A percentile compares a stretch with the other conserved stretches of the same genome.
phyloP scores from a whole-genome alignment of 139 green algal genomes.

The Nannochloris sp. region DNA sequence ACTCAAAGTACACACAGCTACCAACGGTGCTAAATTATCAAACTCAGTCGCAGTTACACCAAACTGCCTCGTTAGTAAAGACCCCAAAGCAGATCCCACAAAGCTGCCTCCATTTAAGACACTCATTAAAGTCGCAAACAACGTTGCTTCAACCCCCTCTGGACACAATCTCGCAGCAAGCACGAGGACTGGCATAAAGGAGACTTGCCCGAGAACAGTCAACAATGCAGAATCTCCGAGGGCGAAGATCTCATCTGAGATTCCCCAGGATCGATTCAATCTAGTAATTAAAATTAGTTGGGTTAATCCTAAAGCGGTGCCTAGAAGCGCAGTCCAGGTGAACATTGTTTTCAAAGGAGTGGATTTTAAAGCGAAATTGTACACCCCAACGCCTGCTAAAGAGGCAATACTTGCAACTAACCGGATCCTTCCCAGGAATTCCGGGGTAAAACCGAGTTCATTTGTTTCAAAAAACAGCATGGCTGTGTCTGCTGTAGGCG shows the following conservation, averaged over 20 bases:
- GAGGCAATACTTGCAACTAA: slow-evolving; percentile 69
- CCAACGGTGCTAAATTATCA: slow-evolving; percentile 45
- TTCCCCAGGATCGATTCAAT: slow-evolving; percentile 44
- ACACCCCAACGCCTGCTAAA: slow-evolving; percentile 67
- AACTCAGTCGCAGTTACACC: slow-evolving; percentile 70
- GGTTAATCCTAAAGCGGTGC: slow-evolving; percentile 66
- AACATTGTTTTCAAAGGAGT: slow-evolving; percentile 62
- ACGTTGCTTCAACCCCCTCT: slow-evolving; percentile 89
- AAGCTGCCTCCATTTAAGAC: slow-evolving; percentile 80
- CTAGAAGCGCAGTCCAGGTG: slow-evolving; percentile 61
- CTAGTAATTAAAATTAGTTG: slow-evolving; percentile 75
- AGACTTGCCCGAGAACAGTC: slow-evolving; percentile 80
- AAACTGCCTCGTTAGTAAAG: slow-evolving; percentile 58
- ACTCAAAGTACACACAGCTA: slow-evolving; percentile 50
- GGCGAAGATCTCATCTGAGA: slow-evolving; percentile 85
- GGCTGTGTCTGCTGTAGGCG: slow-evolving; percentile 56
- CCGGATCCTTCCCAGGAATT: slow-evolving; percentile 88
- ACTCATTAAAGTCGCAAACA: slow-evolving; percentile 96
- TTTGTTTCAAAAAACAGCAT: slow-evolving; percentile 83
- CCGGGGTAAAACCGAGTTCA: slow-evolving; percentile 59
- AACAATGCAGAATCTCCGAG: slow-evolving; percentile 88
- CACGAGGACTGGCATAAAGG: slow-evolving; percentile 96
- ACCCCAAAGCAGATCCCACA: slow-evolving; percentile 51
- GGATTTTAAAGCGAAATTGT: slow-evolving; percentile 64
- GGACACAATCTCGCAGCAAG: slow-evolving; percentile 68